These are phyloP conservation scores for Secale cereale DNA, from an alignment of 176 grass and related monocot species.

Conservation along the genomic window DNA sequence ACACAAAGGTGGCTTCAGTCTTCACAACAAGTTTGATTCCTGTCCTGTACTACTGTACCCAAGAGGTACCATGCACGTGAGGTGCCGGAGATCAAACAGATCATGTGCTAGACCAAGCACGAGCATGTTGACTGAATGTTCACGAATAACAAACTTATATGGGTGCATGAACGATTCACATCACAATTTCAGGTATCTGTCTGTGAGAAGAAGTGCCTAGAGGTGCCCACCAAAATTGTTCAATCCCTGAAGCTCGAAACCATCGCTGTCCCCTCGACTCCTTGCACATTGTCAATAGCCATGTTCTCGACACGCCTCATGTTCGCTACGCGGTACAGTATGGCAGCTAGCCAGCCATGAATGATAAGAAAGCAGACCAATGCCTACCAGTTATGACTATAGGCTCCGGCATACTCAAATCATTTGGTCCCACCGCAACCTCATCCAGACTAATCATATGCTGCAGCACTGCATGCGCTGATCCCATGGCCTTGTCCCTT, in stretches of 20 bases:
- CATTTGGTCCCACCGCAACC: slow-evolving; percentile 19
- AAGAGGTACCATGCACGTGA: background rate
- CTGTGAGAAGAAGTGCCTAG: background rate
- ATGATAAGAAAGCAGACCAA: background rate
- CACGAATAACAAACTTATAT: background rate
- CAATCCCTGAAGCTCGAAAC: background rate
- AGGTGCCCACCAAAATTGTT: background rate
- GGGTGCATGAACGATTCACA: background rate
- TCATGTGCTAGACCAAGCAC: background rate
- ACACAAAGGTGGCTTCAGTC: background rate
- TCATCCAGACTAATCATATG: background rate
- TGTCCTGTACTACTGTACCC: background rate
- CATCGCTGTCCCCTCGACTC: background rate
- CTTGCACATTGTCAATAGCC: background rate
- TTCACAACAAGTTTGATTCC: background rate
- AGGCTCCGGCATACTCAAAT: background rate
- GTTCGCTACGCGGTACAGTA: background rate
- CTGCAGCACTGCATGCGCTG: background rate
- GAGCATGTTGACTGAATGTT: background rate
- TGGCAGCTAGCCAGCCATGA: background rate
- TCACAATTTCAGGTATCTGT: background rate
- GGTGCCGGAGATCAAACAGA: background rate
- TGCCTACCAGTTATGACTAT: background rate
- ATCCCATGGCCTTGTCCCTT: background rate
- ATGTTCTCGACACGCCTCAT: background rate